phyloP scores from a whole-genome alignment of 2,329 filamentous ascomycete species.

The Fusarium humuli region DNA sequence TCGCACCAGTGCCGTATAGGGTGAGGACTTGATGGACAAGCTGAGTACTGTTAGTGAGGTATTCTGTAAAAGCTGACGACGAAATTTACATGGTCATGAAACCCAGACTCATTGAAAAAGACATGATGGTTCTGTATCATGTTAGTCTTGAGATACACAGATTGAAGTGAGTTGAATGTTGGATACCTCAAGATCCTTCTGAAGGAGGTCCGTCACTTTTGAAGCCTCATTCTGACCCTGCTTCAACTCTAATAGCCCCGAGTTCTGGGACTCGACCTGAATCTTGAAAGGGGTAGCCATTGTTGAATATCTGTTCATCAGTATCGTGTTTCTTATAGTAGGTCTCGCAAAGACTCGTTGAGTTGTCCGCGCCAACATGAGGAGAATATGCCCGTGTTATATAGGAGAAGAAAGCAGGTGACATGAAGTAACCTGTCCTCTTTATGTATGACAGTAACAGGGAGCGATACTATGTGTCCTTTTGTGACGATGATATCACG shows the following conservation, averaged over 20 bases:
- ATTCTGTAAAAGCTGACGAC: neutral
- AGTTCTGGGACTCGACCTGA: slow-evolving; percentile 60
- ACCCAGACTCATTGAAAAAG: slow-evolving; percentile 80
- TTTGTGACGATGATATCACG: slow-evolving; percentile 22
- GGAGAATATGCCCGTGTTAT: neutral
- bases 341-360: slow-evolving; percentile 30
- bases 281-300: slow-evolving; percentile 64
- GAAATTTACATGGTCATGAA: slow-evolving; percentile 79
- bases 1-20: slow-evolving; percentile 80
- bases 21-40: slow-evolving; percentile 81
- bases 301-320: slow-evolving; percentile 9
- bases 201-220: slow-evolving; percentile 74
- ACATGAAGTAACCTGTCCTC: neutral
- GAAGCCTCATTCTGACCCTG: slow-evolving; percentile 70
- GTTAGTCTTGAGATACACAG: neutral
- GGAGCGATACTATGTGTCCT: neutral
- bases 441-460: neutral
- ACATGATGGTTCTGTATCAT: slow-evolving; percentile 69
- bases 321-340: neutral
- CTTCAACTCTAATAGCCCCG: slow-evolving; percentile 61
- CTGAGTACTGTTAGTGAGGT: slow-evolving; percentile 48
- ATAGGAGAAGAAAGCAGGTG: neutral
- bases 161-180: neutral
- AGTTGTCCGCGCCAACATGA: slow-evolving; percentile 29
- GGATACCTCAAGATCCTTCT: slow-evolving; percentile 75